Base-by-base conservation (phyloP, 1,139 yeast genomes). In the Candida glucosophila region DNA sequence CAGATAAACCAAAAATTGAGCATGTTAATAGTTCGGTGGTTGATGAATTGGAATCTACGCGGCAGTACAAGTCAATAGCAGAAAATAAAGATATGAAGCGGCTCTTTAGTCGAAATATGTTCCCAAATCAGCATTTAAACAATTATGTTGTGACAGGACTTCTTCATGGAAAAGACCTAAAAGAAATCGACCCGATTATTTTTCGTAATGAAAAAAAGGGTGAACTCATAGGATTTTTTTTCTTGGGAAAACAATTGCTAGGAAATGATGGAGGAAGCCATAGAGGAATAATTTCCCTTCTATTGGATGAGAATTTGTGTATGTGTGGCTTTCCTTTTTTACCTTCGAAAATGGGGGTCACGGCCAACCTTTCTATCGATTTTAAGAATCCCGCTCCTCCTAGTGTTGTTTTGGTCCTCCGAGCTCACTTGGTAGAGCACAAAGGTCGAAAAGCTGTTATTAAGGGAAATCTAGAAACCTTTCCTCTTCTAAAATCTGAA, bases 261-360 rank as follows among this genome's bases (percentile, higher is more conserved):
- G 80, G 82, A 24, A 73, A 74, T 35, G 80, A 74, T 32, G 85
- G 85, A 1, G 73, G 74, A 28, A 70, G 90, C 17, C 97, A 90
- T 44, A 88, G 90, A 37, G 98, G 98, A 1, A 64, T 88, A 4
- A 55, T 88, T 2, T 73, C 95, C 1, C 78, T 95, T 2, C 55
- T 90, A 19, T 44, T 90, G 24, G 98, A 90, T 49, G 98, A 90
- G 48, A 77, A 82, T 0, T 59, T 90, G 22, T 85, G 95, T 42
- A 67, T 76, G 23, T 82, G 95, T 44, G 97, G 95, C 12, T 90
- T 86, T 46, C 76, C 88, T 5, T 55, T 67, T 17, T 59, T 90
- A n/a, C 97, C 98, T 1, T 73, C 77, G 29, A 71, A 74, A 30
- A 65, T 78, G 28, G 97, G 97, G n/a, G 95, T 90, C 12, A 90